These are phyloP conservation scores for Hypocreales sp. DNA, from an alignment of 2,329 filamentous ascomycete species.

Conservation along the genomic window DNA sequence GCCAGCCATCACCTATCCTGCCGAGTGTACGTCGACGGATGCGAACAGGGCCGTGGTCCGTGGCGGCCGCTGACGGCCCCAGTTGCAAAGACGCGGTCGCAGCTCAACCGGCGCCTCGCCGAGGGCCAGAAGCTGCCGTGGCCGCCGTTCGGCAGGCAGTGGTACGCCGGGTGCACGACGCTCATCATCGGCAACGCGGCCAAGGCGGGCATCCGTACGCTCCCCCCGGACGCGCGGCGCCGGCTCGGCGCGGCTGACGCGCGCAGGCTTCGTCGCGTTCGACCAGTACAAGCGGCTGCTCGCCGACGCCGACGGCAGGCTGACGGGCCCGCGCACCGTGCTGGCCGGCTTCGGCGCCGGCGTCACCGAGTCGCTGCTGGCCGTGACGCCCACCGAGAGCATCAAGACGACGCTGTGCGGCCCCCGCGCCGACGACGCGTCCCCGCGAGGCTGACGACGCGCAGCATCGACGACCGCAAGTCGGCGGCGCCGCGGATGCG, in stretches of 20 bases:
- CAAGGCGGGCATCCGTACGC: conserved; percentile 85
- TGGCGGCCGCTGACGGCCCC: conserved; percentile 4
- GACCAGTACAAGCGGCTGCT: conserved; percentile 83
- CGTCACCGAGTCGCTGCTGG: conserved; percentile 81
- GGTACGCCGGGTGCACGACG: conserved; percentile 97
- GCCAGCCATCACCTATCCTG: conserved; percentile 74
- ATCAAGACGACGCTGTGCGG: conserved; percentile 84
- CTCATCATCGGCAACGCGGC: conserved; percentile 92
- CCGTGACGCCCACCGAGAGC: conserved; percentile 92
- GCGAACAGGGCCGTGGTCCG: neutral
- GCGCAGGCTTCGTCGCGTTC: conserved; percentile 66
- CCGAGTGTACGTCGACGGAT: conserved; percentile 52
- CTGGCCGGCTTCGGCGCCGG: conserved; percentile 89
- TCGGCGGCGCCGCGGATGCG: conserved; percentile 68
- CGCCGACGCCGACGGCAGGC: conserved; percentile 69
- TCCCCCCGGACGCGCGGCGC: too few species aligned
- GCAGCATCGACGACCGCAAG: conserved; percentile 91
- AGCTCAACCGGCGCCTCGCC: conserved; percentile 74
- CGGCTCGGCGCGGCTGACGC: too few species aligned
- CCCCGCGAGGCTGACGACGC: conserved; percentile 1
- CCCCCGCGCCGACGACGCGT: neutral
- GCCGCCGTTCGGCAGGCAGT: conserved; percentile 84
- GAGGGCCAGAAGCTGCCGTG: conserved; percentile 80
- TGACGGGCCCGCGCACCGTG: conserved; percentile 81
- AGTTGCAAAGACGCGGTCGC: conserved; percentile 90